Evolutionary conservation across 108 stramenopile genomes (phyloP).

Genomic region (Fragilariopsis cylindrus): DNA sequence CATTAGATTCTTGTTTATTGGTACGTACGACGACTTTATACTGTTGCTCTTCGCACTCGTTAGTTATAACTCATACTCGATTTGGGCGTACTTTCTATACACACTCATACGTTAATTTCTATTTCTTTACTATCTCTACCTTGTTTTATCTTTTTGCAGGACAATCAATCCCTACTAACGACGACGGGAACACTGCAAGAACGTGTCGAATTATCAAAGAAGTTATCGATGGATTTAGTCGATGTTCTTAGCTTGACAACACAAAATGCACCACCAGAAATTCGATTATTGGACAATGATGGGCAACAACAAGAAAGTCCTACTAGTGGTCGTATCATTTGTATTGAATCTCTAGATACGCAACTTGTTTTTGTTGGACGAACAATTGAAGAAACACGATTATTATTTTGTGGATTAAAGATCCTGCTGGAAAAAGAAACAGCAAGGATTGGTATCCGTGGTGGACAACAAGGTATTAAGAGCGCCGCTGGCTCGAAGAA

Average conservation of each 20-base stretch:
- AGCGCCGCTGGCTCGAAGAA: conserved; percentile 4
- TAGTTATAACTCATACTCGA: background rate
- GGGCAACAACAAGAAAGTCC: conserved; percentile 37
- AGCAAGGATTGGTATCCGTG: conserved; percentile 66
- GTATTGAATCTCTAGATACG: conserved; percentile 57
- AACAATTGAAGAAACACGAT: conserved; percentile 64
- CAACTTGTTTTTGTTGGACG: conserved; percentile 72
- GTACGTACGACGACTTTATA: background rate
- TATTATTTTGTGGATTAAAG: conserved; percentile 74
- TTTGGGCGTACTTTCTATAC: background rate
- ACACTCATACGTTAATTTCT: background rate
- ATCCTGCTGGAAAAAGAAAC: conserved; percentile 78
- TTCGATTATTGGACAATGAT: conserved; percentile 60
- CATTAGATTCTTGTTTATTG: conserved; percentile 54
- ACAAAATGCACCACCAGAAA: conserved; percentile 25
- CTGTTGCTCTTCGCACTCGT: background rate
- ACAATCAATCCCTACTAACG: conserved; percentile 40
- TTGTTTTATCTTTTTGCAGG: conserved; percentile 14
- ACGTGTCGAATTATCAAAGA: conserved; percentile 67
- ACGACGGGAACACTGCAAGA: conserved; percentile 35
- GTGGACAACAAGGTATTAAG: conserved; percentile 36
- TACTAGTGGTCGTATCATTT: conserved; percentile 43
- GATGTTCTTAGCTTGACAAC: conserved; percentile 60
- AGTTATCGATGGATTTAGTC: conserved; percentile 73
- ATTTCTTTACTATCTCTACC: conserved; percentile 1